Evolutionary conservation across 169 alveolate species (phyloP).

Genomic region (Plasmodium gallinaceum): DNA sequence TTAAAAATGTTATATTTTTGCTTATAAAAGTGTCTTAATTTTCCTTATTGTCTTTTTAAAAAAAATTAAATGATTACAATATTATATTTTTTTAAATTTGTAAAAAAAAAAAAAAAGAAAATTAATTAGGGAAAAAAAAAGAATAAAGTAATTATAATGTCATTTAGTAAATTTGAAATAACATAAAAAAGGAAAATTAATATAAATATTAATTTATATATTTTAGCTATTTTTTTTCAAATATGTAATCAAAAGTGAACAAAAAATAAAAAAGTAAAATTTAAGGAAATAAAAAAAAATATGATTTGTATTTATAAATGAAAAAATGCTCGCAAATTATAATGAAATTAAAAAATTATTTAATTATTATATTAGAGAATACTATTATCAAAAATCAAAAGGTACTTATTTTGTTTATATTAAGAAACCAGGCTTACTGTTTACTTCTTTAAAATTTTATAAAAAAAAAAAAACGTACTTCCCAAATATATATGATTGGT

Average conservation of each 20-base stretch:
- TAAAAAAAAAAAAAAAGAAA: too few relatives aligned
- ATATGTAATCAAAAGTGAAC: not conserved
- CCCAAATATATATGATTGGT: slow-evolving; percentile 75
- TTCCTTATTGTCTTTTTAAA: too few relatives aligned
- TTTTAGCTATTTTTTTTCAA: not conserved
- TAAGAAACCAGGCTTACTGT: slow-evolving; percentile 72
- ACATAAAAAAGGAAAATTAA: too few relatives aligned
- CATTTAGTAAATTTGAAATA: too few relatives aligned
- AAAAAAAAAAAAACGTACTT: slow-evolving; percentile 61
- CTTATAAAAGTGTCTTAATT: too few relatives aligned
- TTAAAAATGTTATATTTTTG: too few relatives aligned
- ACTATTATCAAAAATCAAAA: slow-evolving; percentile 75
- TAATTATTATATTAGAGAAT: slow-evolving; percentile 76
- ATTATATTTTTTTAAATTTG: too few relatives aligned
- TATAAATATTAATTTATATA: too few relatives aligned
- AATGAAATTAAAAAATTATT: slow-evolving; percentile 66
- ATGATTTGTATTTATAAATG: not conserved
- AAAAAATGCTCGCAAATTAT: slow-evolving; percentile 56
- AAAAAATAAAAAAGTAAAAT: not conserved
- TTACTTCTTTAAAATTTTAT: slow-evolving; percentile 74
- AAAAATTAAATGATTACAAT: too few relatives aligned
- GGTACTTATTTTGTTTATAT: slow-evolving; percentile 75
- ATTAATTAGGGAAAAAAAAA: too few relatives aligned
- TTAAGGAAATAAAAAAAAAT: not conserved
- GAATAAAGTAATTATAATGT: too few relatives aligned